These are phyloP conservation scores for Aspergillus vadensis DNA, from an alignment of 2,329 filamentous ascomycete genomes.

Conservation along the genomic window DNA sequence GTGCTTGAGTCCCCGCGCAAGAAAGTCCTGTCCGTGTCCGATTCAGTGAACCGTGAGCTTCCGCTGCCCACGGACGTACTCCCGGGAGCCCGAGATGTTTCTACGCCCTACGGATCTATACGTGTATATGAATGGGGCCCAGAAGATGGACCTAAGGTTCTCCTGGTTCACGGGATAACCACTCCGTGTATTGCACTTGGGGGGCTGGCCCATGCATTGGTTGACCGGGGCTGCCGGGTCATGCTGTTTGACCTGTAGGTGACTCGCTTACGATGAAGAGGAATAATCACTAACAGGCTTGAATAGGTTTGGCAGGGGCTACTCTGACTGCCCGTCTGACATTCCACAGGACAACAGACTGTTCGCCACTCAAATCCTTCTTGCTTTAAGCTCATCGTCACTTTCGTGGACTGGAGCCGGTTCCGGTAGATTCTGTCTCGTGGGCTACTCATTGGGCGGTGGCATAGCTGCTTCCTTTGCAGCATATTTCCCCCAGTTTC, in stretches of 20 bases:
- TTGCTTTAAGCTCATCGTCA: slow-evolving; percentile 69
- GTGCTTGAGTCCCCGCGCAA: slow-evolving; percentile 42
- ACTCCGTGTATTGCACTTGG: slow-evolving; percentile 73
- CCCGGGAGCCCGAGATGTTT: slow-evolving; percentile 63
- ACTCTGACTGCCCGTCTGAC: slow-evolving; percentile 68
- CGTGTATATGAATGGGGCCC: slow-evolving; percentile 82
- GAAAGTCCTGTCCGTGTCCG: slow-evolving; percentile 35
- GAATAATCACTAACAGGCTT: background rate
- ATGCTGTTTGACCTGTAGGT: slow-evolving; percentile 69
- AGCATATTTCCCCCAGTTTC: slow-evolving; percentile 66
- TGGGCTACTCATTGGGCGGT: slow-evolving; percentile 81
- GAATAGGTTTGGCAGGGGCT: slow-evolving; percentile 65
- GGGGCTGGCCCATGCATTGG: slow-evolving; percentile 66
- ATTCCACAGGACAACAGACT: slow-evolving; percentile 72
- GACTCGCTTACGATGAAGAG: background rate
- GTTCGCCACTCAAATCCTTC: slow-evolving; percentile 71
- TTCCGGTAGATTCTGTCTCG: slow-evolving; percentile 63
- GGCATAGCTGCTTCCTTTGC: slow-evolving; percentile 72
- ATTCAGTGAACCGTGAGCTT: slow-evolving; percentile 42
- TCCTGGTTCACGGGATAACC: slow-evolving; percentile 79
- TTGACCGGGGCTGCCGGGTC: slow-evolving; percentile 68
- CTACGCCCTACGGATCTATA: slow-evolving; percentile 64
- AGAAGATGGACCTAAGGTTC: slow-evolving; percentile 67
- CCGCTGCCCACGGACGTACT: slow-evolving; percentile 72
- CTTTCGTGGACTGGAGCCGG: slow-evolving; percentile 63